A percentile compares a stretch with the other conserved stretches of the same genome.
Evolutionary conservation across 257 asterid species (phyloP).

Genomic region (Fraxinus anomala): DNA sequence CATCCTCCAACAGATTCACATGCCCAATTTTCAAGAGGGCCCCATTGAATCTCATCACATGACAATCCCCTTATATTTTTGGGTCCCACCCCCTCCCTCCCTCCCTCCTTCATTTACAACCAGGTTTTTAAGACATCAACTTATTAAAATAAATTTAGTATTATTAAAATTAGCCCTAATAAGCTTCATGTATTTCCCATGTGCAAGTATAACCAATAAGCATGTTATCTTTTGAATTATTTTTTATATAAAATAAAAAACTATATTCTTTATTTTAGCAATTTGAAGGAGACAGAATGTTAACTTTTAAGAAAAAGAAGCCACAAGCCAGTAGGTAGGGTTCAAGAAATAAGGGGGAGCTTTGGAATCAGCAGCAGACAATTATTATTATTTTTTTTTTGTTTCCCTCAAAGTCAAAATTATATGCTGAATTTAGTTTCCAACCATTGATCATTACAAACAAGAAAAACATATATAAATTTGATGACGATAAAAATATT

Average conservation of each 20-base stretch:
- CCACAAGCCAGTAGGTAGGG: conserved; percentile 10
- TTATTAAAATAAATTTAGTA: conserved; percentile 9
- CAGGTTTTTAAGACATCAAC: not conserved
- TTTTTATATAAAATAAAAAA: too few relatives aligned
- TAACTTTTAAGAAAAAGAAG: conserved; percentile 32
- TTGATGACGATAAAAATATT: too few relatives aligned
- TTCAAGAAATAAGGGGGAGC: conserved; percentile 29
- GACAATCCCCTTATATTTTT: conserved; percentile 19
- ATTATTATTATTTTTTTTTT: too few relatives aligned
- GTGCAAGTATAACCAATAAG: too few relatives aligned
- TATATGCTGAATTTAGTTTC: not conserved
- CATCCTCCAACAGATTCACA: conserved; percentile 49
- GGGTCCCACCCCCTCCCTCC: conserved; percentile 30
- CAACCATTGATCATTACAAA: not conserved
- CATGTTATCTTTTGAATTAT: too few relatives aligned
- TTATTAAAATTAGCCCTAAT: too few relatives aligned
- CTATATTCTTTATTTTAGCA: not conserved
- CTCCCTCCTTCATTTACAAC: not conserved
- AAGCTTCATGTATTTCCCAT: too few relatives aligned
- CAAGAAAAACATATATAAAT: not conserved
- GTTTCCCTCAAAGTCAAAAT: not conserved
- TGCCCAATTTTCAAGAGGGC: conserved; percentile 35
- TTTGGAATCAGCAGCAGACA: conserved; percentile 25
- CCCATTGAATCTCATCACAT: conserved; percentile 51
- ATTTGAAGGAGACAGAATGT: conserved; percentile 39